Percentiles rank a stretch among this genome's conserved stretches.
These are phyloP conservation scores for Penicillium lividum DNA, from an alignment of 495 filamentous ascomycete genomes.

Conservation along the genomic window DNA sequence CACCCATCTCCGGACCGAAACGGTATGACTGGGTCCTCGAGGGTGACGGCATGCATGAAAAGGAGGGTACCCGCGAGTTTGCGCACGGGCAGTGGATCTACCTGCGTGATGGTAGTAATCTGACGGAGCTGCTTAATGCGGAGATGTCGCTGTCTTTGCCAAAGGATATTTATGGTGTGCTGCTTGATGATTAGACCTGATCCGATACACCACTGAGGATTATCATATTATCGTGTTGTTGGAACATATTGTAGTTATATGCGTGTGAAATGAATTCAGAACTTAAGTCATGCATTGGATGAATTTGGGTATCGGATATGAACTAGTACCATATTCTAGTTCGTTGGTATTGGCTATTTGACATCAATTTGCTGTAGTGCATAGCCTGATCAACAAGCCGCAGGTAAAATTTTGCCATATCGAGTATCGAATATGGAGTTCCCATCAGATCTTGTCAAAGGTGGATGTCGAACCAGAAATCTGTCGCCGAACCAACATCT, in stretches of 20 bases:
- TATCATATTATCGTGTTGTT: background rate
- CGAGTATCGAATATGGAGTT: background rate
- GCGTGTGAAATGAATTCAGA: background rate
- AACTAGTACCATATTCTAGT: background rate
- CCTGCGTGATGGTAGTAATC: constrained; percentile 71
- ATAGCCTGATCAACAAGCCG: background rate
- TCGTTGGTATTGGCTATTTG: background rate
- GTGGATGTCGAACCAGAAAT: too few relatives aligned
- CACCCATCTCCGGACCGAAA: constrained; percentile 88
- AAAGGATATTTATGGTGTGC: constrained; percentile 39
- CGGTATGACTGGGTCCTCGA: constrained; percentile 81
- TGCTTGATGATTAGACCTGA: constrained; percentile 7
- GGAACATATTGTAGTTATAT: constrained; percentile 13
- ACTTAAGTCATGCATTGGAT: background rate
- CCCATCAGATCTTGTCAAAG: background rate
- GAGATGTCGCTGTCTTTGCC: constrained; percentile 59
- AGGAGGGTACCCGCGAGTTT: constrained; percentile 64
- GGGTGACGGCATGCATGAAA: constrained; percentile 69
- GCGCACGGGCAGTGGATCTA: constrained; percentile 75
- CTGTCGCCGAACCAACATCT: background rate
- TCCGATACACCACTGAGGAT: background rate
- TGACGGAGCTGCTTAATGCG: constrained; percentile 66
- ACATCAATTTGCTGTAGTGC: background rate
- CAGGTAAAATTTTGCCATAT: background rate
- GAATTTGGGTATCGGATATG: background rate